A percentile compares a stretch with the other conserved stretches of the same genome.
Conservation (phyloP, 148 eudicot genomes). For the Silene conica region DNA sequence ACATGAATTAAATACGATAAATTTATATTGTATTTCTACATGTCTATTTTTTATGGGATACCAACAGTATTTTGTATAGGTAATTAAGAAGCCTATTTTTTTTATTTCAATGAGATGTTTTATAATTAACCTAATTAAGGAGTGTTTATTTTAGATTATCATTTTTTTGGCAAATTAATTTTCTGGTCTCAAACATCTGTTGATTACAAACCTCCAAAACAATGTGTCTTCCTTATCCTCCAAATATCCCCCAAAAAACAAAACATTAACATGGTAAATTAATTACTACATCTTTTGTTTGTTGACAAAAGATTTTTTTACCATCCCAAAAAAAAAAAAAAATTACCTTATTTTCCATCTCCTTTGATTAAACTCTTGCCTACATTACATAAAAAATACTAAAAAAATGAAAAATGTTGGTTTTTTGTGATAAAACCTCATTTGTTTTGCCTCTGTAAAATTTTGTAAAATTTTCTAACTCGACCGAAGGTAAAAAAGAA, state of each 20-base stretch:
- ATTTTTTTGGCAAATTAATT: neutral
- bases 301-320: neutral
- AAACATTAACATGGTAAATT: neutral
- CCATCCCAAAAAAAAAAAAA: neutral
- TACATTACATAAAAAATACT: neutral
- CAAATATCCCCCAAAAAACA: constrained; percentile 7
- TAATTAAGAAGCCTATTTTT: neutral
- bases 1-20: too few relatives aligned
- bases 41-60: too few relatives aligned
- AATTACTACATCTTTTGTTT: neutral
- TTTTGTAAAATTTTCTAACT: too few relatives aligned
- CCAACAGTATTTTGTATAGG: neutral
- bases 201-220: constrained; percentile 22
- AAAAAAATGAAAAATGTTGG: neutral
- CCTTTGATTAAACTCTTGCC: neutral
- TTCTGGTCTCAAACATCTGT: constrained; percentile 18
- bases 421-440: neutral
- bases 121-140: constrained; percentile 23
- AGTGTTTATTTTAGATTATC: constrained; percentile 17
- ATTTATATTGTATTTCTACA: too few relatives aligned
- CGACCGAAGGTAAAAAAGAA: neutral
- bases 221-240: constrained; percentile 5
- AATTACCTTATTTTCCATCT: neutral
- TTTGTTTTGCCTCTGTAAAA: neutral
- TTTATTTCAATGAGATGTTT: neutral